A percentile compares a stretch with the other conserved stretches of the same genome.
These are phyloP conservation scores for Kodamaea suecica DNA, from an alignment of 1,139 yeast genomes.

Conservation along the genomic window DNA sequence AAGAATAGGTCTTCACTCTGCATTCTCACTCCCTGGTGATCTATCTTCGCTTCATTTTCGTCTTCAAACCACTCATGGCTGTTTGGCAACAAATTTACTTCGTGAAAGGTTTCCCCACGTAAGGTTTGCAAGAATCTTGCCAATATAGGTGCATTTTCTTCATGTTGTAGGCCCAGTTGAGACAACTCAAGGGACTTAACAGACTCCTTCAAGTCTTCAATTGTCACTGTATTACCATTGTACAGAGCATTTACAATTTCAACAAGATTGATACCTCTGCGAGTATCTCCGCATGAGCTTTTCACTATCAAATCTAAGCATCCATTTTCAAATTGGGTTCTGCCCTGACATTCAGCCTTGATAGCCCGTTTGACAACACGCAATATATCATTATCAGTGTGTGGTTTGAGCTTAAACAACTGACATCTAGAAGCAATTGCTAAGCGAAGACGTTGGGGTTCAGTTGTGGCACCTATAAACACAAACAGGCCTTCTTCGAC, in stretches of 20 bases:
- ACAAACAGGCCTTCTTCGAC: constrained; percentile 40
- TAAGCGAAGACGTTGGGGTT: constrained; percentile 29
- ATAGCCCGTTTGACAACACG: constrained; percentile 27
- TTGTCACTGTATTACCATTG: constrained; percentile 2
- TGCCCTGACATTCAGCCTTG: constrained; percentile 17
- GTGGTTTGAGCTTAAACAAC: constrained; percentile 25
- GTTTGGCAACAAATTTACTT: constrained; percentile 1
- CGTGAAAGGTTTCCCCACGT: constrained; percentile 4
- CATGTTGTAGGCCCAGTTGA: constrained; percentile 15
- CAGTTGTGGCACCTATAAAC: constrained; percentile 48
- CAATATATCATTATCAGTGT: constrained; percentile 19
- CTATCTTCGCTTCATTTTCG: too few relatives aligned
- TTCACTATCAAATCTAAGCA: constrained; percentile 18
- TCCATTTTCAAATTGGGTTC: constrained; percentile 12
- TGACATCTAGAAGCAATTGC: constrained; percentile 45
- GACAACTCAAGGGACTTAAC: constrained; percentile 10
- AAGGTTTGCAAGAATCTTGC: constrained; percentile 13
- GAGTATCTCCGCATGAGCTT: constrained; percentile 31
- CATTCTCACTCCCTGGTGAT: background rate
- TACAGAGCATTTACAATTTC: constrained; percentile 25
- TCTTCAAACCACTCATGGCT: background rate
- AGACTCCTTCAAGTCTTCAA: constrained; percentile 6
- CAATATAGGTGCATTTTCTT: constrained; percentile 12
- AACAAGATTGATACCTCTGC: constrained; percentile 31
- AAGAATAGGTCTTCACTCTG: constrained; percentile 10